A percentile compares a stretch with the other conserved stretches of the same genome.
Evolutionary conservation across 2,329 filamentous ascomycete species (phyloP).

Genomic region (Xylaria sp.): DNA sequence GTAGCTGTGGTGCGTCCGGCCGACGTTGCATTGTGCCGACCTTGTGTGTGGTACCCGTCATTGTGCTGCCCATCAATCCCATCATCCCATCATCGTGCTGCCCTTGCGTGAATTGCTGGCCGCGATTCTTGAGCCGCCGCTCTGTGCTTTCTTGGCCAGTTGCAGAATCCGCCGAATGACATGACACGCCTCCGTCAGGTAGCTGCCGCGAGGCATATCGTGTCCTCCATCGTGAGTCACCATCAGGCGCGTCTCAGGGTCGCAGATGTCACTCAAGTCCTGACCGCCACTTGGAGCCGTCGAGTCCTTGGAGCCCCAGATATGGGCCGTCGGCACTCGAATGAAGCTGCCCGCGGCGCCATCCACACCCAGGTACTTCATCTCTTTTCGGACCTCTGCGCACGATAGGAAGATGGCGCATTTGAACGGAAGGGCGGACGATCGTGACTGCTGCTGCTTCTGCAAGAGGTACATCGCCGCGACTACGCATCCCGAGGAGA

Average conservation of each 20-base stretch:
- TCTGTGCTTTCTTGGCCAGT: too few relatives aligned
- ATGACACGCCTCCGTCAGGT: neutral
- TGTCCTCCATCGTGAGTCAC: neutral
- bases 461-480: neutral
- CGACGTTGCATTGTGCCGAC: too few relatives aligned
- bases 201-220: neutral
- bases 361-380: neutral
- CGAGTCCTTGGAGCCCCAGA: neutral
- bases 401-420: neutral
- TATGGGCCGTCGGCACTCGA: neutral
- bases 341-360: neutral
- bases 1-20: too few relatives aligned
- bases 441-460: neutral
- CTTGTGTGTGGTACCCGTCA: too few relatives aligned
- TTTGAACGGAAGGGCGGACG: neutral
- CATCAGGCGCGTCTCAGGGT: neutral
- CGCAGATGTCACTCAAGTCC: neutral
- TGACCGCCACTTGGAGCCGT: neutral
- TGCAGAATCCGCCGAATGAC: neutral
- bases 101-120: too few relatives aligned
- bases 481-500: neutral
- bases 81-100: too few relatives aligned
- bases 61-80: too few relatives aligned
- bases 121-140: too few relatives aligned
- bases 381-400: neutral